phyloP scores from a whole-genome alignment of 2,329 filamentous ascomycete genomes.

The Fusarium newnesense region DNA sequence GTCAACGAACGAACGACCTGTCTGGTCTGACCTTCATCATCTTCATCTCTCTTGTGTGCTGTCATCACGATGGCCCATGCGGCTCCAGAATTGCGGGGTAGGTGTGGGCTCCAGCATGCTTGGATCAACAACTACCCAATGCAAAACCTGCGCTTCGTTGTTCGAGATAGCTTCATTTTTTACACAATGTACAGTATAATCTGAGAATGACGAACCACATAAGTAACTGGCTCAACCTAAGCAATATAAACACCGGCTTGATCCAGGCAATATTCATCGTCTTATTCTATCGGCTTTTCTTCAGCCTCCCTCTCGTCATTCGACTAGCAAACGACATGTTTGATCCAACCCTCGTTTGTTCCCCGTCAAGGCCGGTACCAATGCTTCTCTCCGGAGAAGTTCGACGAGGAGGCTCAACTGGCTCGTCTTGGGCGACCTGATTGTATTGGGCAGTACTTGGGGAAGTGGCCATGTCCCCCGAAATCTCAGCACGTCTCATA shows the following conservation, averaged over 20 bases:
- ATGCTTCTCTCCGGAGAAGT: not conserved
- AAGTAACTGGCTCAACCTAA: not conserved
- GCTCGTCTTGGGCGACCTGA: conserved; percentile 1
- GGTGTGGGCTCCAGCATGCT: conserved; percentile 15
- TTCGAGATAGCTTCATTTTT: conserved; percentile 34
- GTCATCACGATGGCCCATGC: conserved; percentile 28
- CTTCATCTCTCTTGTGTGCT: conserved; percentile 22
- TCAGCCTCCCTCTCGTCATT: conserved; percentile 17
- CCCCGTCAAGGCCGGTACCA: not conserved
- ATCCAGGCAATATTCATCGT: not conserved
- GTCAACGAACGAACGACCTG: not conserved
- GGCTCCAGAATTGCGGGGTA: conserved; percentile 40
- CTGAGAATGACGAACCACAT: conserved; percentile 3
- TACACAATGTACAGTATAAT: not conserved
- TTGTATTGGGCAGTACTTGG: not conserved
- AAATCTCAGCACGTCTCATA: conserved; percentile 13
- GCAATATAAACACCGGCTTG: not conserved
- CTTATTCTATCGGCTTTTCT: not conserved
- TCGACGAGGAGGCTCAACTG: not conserved
- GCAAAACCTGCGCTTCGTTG: not conserved
- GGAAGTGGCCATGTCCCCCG: not conserved
- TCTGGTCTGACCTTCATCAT: not conserved
- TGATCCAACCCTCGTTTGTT: not conserved
- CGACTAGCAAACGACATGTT: conserved; percentile 35
- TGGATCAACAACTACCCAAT: conserved; percentile 14